Evolutionary conservation across 2,329 filamentous ascomycete species (phyloP), one percentile per base, ranked within the genome.

Genomic region (Madurella fahalii): DNA sequence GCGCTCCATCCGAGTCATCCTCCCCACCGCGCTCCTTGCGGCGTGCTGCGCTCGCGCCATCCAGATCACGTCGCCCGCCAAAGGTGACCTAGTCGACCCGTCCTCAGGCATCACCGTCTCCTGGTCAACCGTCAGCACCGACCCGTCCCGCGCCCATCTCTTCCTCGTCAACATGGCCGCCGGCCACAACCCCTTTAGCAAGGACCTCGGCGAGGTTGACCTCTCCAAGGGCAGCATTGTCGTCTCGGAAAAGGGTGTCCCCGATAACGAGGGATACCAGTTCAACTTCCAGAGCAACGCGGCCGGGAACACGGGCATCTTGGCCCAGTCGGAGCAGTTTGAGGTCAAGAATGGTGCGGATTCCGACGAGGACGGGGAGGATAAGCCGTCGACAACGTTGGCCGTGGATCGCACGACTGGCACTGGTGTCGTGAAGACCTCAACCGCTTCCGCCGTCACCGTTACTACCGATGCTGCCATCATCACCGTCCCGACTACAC

Each of bases 291-390:
- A 62, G 57, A 62, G 59, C 61, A 39, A 53, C 43, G 48, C 53
- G 12, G 7, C 32, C 18, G 41, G 46, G 39, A 64, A 62, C 58
- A 61, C 57, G 16, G 63, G 63, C 50, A 65, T 65, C 53, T 58
- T 65, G 12, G 62, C 63, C 49, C 63, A 65, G 59, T 60, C 58
- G 18, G 52, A 58, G 55, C 62, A 63, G 59, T 65, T 65, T 50
- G 45, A 60, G 55, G 49, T 60, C 47, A 55, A 59, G 53, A 25
- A 50, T 9, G 53, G 40, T n/a, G 20, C 16, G 1, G 32, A 40
- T 17, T n/a, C n/a, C n/a, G n/a, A n/a, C n/a, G n/a, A n/a, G n/a
- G n/a, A n/a, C n/a, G n/a, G n/a, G n/a, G 34, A 41, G 40, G 31
- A 53, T 39, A 44, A 47, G 41, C 42, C 48, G 18, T 45, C 47